phyloP scores from a whole-genome alignment of 331 rosid species.

The Prunus yedoensis region DNA sequence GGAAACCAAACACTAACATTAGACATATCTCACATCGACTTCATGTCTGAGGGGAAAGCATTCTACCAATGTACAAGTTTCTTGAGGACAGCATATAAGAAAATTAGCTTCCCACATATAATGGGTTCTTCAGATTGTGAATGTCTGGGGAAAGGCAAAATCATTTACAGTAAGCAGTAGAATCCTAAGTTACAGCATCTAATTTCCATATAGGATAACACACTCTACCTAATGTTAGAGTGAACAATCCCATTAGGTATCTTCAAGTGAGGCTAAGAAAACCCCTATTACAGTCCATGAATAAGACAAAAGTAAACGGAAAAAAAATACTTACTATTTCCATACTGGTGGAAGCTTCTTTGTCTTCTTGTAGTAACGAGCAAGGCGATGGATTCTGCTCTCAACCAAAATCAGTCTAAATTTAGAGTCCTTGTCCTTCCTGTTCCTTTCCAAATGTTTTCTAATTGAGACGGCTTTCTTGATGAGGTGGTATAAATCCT shows the following conservation, averaged over 20 bases:
- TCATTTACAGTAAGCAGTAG: background rate
- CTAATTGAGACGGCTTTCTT: conserved; percentile 24
- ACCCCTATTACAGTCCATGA: background rate
- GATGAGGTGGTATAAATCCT: conserved; percentile 30
- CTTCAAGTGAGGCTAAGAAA: background rate
- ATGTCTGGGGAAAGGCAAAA: background rate
- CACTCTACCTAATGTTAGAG: too few relatives aligned
- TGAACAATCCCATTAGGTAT: background rate
- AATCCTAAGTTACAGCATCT: background rate
- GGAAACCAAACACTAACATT: background rate
- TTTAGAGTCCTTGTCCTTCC: conserved; percentile 30
- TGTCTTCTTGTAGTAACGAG: conserved; percentile 30
- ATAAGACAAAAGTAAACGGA: background rate
- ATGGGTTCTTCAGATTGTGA: background rate
- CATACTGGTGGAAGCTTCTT: conserved; percentile 32
- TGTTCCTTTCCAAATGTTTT: conserved; percentile 31
- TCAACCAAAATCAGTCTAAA: conserved; percentile 29
- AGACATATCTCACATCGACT: background rate
- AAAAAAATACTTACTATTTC: conserved; percentile 16
- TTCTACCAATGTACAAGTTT: background rate
- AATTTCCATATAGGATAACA: background rate
- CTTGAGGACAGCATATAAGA: background rate
- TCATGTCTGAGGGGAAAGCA: background rate
- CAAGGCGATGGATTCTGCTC: conserved; percentile 28
- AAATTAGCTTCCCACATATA: background rate